These are phyloP conservation scores for Lithohypha guttulata DNA, from an alignment of 2,329 filamentous ascomycete species.

Conservation along the genomic window DNA sequence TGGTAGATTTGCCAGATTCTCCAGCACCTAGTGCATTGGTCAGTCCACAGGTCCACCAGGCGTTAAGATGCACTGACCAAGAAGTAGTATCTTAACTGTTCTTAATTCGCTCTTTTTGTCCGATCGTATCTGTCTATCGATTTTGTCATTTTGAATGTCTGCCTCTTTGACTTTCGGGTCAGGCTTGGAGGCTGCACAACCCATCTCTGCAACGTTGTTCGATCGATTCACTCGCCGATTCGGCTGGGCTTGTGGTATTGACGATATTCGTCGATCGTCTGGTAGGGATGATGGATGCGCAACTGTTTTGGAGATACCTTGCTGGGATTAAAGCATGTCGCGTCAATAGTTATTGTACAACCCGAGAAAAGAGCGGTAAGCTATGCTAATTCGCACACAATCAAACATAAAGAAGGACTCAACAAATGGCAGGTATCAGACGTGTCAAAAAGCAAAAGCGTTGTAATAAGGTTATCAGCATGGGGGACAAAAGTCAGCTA, in stretches of 20 bases:
- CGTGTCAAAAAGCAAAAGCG: too few relatives aligned
- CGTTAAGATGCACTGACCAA: conserved; percentile 53
- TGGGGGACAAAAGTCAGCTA: too few relatives aligned
- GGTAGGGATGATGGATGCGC: too few relatives aligned
- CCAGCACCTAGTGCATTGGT: conserved; percentile 58
- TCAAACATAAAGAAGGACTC: too few relatives aligned
- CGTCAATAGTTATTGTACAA: too few relatives aligned
- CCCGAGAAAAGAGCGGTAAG: too few relatives aligned
- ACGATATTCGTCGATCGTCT: too few relatives aligned
- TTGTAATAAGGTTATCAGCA: too few relatives aligned
- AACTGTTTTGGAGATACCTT: too few relatives aligned
- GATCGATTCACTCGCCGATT: background rate
- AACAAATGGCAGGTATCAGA: too few relatives aligned
- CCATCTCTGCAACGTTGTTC: conserved; percentile 27
- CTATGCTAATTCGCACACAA: too few relatives aligned
- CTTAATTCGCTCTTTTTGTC: conserved; percentile 80
- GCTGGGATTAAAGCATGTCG: too few relatives aligned
- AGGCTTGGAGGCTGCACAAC: conserved; percentile 34
- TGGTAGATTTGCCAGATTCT: conserved; percentile 91
- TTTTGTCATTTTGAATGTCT: conserved; percentile 46
- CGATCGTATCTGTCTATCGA: conserved; percentile 73
- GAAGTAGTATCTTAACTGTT: conserved; percentile 85
- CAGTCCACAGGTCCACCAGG: background rate
- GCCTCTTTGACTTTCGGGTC: conserved; percentile 33
- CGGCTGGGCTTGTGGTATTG: background rate